A percentile compares a stretch with the other conserved stretches of the same genome.
Conservation (phyloP, 306 rosid genomes). For the Casuarina cunninghamiana region DNA sequence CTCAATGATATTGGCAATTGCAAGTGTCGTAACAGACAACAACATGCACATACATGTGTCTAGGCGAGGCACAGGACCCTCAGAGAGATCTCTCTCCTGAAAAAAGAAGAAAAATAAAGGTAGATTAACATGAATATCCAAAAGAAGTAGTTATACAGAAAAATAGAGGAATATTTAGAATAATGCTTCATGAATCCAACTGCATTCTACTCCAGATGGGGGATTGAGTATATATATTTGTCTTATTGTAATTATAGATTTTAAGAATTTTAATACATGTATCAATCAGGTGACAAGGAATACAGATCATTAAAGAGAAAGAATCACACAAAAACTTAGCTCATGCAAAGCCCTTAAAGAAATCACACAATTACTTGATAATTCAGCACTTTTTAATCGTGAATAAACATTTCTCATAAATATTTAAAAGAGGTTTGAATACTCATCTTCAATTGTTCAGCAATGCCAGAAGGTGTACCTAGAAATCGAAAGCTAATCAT, state of each 20-base stretch:
- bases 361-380: neutral
- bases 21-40: constrained; percentile 68
- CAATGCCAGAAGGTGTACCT: neutral
- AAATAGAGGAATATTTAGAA: neutral
- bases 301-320: neutral
- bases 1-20: constrained; percentile 64
- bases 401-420: neutral
- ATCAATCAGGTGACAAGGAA: neutral
- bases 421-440: too few species aligned
- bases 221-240: neutral
- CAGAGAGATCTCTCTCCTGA: constrained; percentile 78
- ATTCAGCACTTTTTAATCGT: neutral
- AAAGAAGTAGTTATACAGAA: neutral
- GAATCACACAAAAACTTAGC: neutral
- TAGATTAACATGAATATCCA: constrained; percentile 5
- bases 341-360: neutral
- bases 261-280: neutral
- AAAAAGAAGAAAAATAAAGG: constrained; percentile 21
- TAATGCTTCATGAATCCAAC: constrained; percentile 7
- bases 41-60: constrained; percentile 84
- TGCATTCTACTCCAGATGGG: neutral
- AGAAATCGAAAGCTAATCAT: neutral
- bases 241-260: neutral
- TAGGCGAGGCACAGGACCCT: constrained; percentile 77
- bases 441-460: neutral